Percentiles rank a stretch among this genome's conserved stretches.
Evolutionary conservation across 345 rosid genomes (phyloP).

Genomic region (Syzygium oleosum): DNA sequence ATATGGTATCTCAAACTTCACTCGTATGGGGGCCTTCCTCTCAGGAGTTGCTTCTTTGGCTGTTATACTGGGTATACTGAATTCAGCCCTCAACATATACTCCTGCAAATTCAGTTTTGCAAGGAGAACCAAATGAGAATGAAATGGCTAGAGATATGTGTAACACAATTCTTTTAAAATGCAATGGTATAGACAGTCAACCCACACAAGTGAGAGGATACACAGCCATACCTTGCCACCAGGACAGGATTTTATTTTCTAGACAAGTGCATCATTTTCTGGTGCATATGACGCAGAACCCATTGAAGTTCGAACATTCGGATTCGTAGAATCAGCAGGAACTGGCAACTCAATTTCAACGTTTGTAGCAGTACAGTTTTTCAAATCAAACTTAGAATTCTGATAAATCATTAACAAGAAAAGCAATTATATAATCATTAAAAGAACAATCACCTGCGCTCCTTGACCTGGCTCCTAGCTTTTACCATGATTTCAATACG

Average conservation of each 20-base stretch:
- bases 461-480: slow-evolving; percentile 91
- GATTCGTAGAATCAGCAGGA: slow-evolving; percentile 78
- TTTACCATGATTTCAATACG: slow-evolving; percentile 82
- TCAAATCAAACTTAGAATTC: not conserved
- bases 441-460: slow-evolving; percentile 54
- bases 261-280: slow-evolving; percentile 59
- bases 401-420: not conserved
- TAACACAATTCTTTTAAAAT: too few relatives aligned
- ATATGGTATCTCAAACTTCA: slow-evolving; percentile 90
- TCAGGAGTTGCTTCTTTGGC: slow-evolving; percentile 75
- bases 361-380: slow-evolving; percentile 62
- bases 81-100: slow-evolving; percentile 88
- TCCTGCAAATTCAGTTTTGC: too few relatives aligned
- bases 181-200: too few relatives aligned
- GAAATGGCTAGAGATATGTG: too few relatives aligned
- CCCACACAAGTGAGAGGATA: too few relatives aligned
- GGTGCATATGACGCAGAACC: slow-evolving; percentile 84
- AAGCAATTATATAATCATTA: not conserved
- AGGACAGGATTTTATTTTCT: slow-evolving; percentile 79
- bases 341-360: slow-evolving; percentile 64
- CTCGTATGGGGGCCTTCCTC: slow-evolving; percentile 85
- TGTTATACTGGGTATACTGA: slow-evolving; percentile 78
- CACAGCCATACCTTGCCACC: slow-evolving; percentile 78
- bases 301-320: slow-evolving; percentile 79
- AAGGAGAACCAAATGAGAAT: too few relatives aligned